Evolutionary conservation across 768 basidiomycete species (phyloP), one percentile per base, ranked within the genome.

Genomic region (Amanita jacksonii): DNA sequence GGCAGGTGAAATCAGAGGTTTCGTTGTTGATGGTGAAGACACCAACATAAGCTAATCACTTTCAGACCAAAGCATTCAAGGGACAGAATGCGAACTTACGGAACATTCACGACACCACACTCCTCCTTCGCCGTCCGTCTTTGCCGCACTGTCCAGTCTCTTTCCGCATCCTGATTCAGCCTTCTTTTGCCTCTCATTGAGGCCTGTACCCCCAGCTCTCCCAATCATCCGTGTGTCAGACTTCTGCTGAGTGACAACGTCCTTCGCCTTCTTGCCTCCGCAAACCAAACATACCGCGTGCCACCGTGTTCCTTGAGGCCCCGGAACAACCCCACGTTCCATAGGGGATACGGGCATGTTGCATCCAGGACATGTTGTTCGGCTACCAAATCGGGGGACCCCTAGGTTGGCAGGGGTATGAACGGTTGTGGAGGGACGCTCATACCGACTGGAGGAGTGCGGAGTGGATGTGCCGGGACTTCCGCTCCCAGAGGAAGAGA

Each of bases 81-180:
- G 8, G 4, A 36, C 49, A 41, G 39, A 25, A 38, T 44, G 23
- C 13, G 38, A 40, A 64, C 77, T 64, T 51, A 89, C 87, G 55
- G 79, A 65, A 59, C 88, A 91, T 61, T 88, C 86, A 52, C 85
- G 72, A 60, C 88, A 91, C 83, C 85, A 90, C 22, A 88, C 75
- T 9, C 74, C 72, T 0, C 81, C 81, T 28, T 80, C 74, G 8
- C 60, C 64, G 54, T 82, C 85, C 24, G 66, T 72, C 62, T 84
- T 89, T 9, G 88, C 88, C 19, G 79, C 85, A 51, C 85, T 86
- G 56, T 91, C 88, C 10, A 90, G 61, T 50, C 72, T 77, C 65
- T 91, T 91, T 8, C 85, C 82, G 52, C 88, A 91, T 7, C 87
- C 87, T 7, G 85, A 79, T 49, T 73, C 72, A 16, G 69, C 74